Percentiles rank a stretch among this genome's conserved stretches.
phyloP scores from a whole-genome alignment of 83 land plant species.

The Picea engelmannii region DNA sequence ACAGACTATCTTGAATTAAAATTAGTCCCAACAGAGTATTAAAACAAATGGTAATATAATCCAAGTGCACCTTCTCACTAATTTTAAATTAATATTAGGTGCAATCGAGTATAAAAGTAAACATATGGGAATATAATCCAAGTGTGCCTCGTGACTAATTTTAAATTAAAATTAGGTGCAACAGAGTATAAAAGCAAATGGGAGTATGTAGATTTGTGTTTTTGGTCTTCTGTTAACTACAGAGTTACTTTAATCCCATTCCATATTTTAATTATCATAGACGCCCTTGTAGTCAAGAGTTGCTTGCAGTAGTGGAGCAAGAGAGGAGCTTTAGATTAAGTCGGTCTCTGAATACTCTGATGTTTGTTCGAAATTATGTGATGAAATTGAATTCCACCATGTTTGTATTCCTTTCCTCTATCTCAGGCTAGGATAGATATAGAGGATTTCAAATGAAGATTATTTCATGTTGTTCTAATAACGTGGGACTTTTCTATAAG shows the following conservation, averaged over 20 bases:
- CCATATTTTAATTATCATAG: background rate
- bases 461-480: background rate
- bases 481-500: too few relatives aligned
- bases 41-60: too few relatives aligned
- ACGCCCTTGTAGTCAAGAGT: slow-evolving; percentile 59
- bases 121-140: too few relatives aligned
- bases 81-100: too few relatives aligned
- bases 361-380: slow-evolving; percentile 60
- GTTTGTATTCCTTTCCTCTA: slow-evolving; percentile 23
- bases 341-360: slow-evolving; percentile 22
- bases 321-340: slow-evolving; percentile 57
- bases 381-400: slow-evolving; percentile 71
- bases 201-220: background rate
- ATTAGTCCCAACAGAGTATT: too few relatives aligned
- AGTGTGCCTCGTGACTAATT: too few relatives aligned
- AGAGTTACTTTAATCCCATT: background rate
- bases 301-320: slow-evolving; percentile 67
- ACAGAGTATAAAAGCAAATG: too few relatives aligned
- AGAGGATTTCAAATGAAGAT: background rate
- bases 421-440: background rate
- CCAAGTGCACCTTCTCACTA: too few relatives aligned
- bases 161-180: too few relatives aligned
- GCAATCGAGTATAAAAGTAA: too few relatives aligned
- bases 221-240: background rate
- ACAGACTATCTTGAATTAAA: too few relatives aligned